Base-by-base conservation (phyloP, 2,329 filamentous ascomycete genomes). In the Cytospora chrysosperma region DNA sequence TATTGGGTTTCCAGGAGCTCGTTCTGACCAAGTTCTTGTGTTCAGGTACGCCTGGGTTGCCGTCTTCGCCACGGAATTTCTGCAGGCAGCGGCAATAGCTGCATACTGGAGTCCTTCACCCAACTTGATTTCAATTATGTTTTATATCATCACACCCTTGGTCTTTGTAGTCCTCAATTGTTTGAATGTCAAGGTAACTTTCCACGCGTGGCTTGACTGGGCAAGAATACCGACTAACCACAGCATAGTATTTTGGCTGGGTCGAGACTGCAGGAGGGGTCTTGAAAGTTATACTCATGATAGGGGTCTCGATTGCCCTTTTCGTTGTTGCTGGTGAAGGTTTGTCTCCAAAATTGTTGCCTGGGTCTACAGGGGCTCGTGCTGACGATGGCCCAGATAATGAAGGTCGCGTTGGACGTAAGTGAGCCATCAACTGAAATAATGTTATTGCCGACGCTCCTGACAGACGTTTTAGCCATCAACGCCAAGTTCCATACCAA, bases 261-360 rank as follows among this genome's bases (percentile, higher is more conserved):
- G 58, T 70, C 1, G 69, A 70, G 61, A 69, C 68, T 19, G 47
- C 67, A 13, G 68, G 69, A 19, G 69, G 69, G 13, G 21, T 65
- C 3, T 49, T 70, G 4, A 70, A 70, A 56, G 64, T 65, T 2
- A 19, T 63, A 8, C 61, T 69, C 21, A 63, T 69, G 13, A 2
- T 69, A 21, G 59, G 61, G 7, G 24, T 65, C 13, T 63, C 64
- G 7, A 56, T 67, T 17, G 66, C 65, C 13, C 63, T 70, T 17
- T 69, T 67, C 27, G 49, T 58, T 40, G 61, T 66, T 19, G 60
- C 66, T 19, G 62, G 53, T 15, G 52, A 64, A 40, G 56, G 65
- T 66, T 19, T 19, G 58, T 58, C 26, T 13, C 17, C 19, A 9
- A 24, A 17, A 15, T 5, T 7, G 4, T 43, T 15, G 13, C n/a